Evolutionary conservation across 2,329 filamentous ascomycete species (phyloP).

Genomic region (Pseudopyrenochaeta lycopersici): DNA sequence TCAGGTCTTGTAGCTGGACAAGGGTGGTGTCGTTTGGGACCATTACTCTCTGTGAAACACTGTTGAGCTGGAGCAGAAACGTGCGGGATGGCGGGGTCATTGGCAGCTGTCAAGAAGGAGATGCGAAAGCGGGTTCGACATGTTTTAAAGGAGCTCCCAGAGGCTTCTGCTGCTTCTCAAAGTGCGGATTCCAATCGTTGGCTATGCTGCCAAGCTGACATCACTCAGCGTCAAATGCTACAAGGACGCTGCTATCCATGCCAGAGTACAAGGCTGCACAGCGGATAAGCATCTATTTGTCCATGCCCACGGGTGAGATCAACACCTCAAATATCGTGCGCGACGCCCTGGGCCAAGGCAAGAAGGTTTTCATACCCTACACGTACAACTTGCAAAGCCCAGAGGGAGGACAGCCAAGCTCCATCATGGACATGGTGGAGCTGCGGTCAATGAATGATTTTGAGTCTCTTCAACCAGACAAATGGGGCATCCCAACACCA

Average conservation of each 20-base stretch:
- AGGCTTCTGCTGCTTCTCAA: constrained; percentile 71
- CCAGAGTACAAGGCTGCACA: constrained; percentile 78
- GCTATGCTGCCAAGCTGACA: constrained; percentile 18
- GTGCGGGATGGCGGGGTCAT: constrained; percentile 54
- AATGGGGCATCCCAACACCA: constrained; percentile 95
- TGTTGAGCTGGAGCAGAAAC: constrained; percentile 15
- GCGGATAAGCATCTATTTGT: constrained; percentile 85
- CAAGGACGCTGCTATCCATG: constrained; percentile 70
- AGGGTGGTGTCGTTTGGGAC: not conserved
- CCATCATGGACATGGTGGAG: constrained; percentile 95
- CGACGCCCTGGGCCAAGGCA: constrained; percentile 78
- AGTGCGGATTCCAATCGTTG: constrained; percentile 65
- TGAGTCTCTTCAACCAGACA: constrained; percentile 76
- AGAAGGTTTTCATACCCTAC: constrained; percentile 91
- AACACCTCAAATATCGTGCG: constrained; percentile 84
- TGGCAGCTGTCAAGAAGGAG: constrained; percentile 77
- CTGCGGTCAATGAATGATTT: constrained; percentile 79
- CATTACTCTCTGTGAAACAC: constrained; percentile 16
- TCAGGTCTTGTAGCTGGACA: too few relatives aligned
- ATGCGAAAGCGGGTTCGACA: constrained; percentile 76
- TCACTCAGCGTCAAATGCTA: constrained; percentile 69
- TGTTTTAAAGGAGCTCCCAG: constrained; percentile 67
- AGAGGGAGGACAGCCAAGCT: constrained; percentile 58
- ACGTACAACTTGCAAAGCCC: constrained; percentile 69
- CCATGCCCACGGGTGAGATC: constrained; percentile 89